A percentile compares a stretch with the other conserved stretches of the same genome.
phyloP scores from a whole-genome alignment of 495 filamentous ascomycete genomes.

The Jackrogersella multiformis region DNA sequence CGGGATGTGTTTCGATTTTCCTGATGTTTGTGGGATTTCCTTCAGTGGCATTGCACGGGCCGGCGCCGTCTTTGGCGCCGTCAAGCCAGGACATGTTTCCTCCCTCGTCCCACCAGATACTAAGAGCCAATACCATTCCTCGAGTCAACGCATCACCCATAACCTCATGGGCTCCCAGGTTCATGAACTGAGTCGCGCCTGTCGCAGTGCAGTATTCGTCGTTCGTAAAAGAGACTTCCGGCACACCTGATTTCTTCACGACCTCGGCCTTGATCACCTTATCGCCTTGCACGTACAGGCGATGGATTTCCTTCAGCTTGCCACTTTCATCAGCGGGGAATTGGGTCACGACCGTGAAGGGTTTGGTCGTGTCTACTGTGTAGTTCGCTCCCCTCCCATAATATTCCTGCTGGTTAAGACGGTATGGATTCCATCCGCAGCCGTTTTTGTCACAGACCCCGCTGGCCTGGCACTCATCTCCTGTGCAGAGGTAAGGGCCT shows the following conservation, averaged over 20 bases:
- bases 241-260: constrained; percentile 56
- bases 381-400: constrained; percentile 61
- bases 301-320: constrained; percentile 63
- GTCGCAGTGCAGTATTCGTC: constrained; percentile 66
- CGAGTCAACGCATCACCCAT: constrained; percentile 67
- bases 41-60: constrained; percentile 67
- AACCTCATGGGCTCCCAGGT: constrained; percentile 63
- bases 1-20: constrained; percentile 55
- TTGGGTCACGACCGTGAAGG: constrained; percentile 74
- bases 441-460: constrained; percentile 73
- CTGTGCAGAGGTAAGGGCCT: constrained; percentile 59
- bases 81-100: constrained; percentile 73
- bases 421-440: constrained; percentile 72
- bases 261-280: constrained; percentile 57
- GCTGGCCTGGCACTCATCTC: constrained; percentile 56
- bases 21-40: constrained; percentile 61
- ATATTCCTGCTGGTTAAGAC: constrained; percentile 62
- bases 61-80: constrained; percentile 55
- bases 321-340: constrained; percentile 66
- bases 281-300: constrained; percentile 70
- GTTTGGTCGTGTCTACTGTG: constrained; percentile 66
- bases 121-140: constrained; percentile 74
- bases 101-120: constrained; percentile 69
- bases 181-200: constrained; percentile 60
- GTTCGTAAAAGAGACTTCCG: constrained; percentile 62